Conservation (phyloP, 108 stramenopile genomes). For the Nitzschia putrida region DNA sequence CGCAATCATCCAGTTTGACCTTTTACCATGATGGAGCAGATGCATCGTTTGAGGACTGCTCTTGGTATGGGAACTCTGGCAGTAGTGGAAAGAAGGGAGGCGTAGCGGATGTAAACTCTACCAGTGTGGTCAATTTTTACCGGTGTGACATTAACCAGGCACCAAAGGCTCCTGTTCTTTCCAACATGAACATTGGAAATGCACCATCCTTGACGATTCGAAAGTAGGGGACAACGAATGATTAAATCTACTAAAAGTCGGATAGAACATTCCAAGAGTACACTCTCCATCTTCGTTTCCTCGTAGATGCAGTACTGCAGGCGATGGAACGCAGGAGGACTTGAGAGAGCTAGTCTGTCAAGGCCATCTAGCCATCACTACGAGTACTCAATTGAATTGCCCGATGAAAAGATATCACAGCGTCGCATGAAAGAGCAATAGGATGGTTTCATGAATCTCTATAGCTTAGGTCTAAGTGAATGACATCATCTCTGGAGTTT, state of each 20-base stretch:
- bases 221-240: neutral
- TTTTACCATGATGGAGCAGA: conserved; percentile 80
- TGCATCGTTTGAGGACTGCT: conserved; percentile 74
- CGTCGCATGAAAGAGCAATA: no score
- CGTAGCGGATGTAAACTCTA: conserved; percentile 79
- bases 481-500: neutral
- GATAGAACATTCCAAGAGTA: no score
- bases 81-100: conserved; percentile 39
- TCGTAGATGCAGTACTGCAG: no score
- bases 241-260: no score
- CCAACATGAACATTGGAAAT: conserved; percentile 12
- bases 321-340: no score
- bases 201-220: conserved; percentile 26
- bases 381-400: no score
- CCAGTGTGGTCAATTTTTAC: conserved; percentile 65
- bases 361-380: no score
- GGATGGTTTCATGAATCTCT: no score
- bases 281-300: no score
- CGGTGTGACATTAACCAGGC: conserved; percentile 59
- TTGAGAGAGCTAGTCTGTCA: no score
- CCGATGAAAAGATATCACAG: no score
- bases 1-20: conserved; percentile 58
- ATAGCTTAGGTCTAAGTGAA: no score
- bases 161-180: neutral
- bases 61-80: conserved; percentile 61